Evolutionary conservation across 768 basidiomycete species (phyloP).

Genomic region (Pleurotus cornucopiae): DNA sequence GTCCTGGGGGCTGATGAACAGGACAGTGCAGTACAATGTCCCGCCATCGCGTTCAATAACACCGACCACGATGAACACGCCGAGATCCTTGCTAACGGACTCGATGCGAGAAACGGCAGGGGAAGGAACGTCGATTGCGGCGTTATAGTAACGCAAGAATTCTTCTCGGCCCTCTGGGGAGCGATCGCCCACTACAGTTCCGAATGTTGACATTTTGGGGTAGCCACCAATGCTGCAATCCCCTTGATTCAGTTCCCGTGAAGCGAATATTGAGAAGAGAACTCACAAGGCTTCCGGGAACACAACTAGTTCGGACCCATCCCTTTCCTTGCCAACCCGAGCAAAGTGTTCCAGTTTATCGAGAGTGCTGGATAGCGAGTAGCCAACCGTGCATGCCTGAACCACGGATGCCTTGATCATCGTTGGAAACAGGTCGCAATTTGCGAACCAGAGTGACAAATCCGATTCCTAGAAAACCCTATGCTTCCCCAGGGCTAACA

Average conservation of each 20-base stretch:
- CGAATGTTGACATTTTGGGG: conserved; percentile 54
- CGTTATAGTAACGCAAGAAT: conserved; percentile 47
- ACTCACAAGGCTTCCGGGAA: conserved; percentile 56
- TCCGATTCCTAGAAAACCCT: too few relatives aligned
- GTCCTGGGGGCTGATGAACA: conserved; percentile 49
- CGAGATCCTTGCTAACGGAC: conserved; percentile 39
- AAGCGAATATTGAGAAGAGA: not conserved
- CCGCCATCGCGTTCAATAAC: conserved; percentile 57
- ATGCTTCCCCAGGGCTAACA: not conserved
- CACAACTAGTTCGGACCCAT: conserved; percentile 43
- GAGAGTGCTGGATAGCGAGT: conserved; percentile 40
- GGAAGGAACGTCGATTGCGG: conserved; percentile 57
- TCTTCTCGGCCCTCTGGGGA: conserved; percentile 50
- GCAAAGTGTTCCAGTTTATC: conserved; percentile 44
- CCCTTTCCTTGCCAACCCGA: conserved; percentile 40
- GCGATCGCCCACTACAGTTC: conserved; percentile 46
- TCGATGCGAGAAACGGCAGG: conserved; percentile 44
- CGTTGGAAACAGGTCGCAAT: conserved; percentile 12
- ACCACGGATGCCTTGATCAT: conserved; percentile 47
- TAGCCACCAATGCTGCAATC: conserved; percentile 49
- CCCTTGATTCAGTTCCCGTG: not conserved
- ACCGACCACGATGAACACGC: conserved; percentile 55
- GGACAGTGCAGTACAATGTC: conserved; percentile 57
- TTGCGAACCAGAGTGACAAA: not conserved
- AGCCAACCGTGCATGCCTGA: conserved; percentile 45